phyloP scores from a whole-genome alignment of 2,329 filamentous ascomycete species.

The Parafenestella ontariensis region DNA sequence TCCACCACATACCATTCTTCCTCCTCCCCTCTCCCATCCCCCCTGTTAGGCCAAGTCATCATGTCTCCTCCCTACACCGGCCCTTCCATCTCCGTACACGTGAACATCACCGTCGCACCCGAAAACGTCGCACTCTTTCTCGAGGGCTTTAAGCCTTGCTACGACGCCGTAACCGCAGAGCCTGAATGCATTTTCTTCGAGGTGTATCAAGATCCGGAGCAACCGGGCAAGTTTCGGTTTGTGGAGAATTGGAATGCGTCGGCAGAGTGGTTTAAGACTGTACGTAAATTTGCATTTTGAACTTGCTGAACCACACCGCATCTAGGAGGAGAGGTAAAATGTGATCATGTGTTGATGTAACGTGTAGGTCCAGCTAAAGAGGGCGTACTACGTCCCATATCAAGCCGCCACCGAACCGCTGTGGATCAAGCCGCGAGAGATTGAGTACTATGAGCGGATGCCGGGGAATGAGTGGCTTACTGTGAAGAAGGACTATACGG shows the following conservation, averaged over 20 bases:
- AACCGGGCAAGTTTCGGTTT: slow-evolving; percentile 2
- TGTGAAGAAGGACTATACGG: slow-evolving; percentile 10
- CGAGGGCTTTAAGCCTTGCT: slow-evolving; percentile 48
- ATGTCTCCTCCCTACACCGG: neutral
- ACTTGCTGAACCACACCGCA: too few relatives aligned
- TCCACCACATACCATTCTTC: too few relatives aligned
- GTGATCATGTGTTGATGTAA: neutral
- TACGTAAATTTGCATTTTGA: slow-evolving; percentile 13
- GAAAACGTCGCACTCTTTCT: slow-evolving; percentile 39
- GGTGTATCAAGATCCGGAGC: slow-evolving; percentile 32
- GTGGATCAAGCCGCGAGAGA: slow-evolving; percentile 22
- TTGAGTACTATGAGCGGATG: slow-evolving; percentile 22
- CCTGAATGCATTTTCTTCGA: slow-evolving; percentile 57
- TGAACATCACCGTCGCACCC: slow-evolving; percentile 32
- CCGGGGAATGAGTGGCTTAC: slow-evolving; percentile 18
- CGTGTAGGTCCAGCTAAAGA: slow-evolving; percentile 25
- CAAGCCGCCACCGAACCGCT: slow-evolving; percentile 21
- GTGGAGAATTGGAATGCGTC: slow-evolving; percentile 31
- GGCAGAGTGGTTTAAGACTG: slow-evolving; percentile 21
- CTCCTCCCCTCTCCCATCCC: too few relatives aligned
- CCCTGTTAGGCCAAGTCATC: too few relatives aligned
- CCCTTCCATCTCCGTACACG: slow-evolving; percentile 22
- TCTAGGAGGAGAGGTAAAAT: neutral
- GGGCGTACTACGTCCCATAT: slow-evolving; percentile 30
- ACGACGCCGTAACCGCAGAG: slow-evolving; percentile 52